These are phyloP conservation scores for Olyra latifolia DNA, from an alignment of 176 grass and related monocot genomes.

Conservation along the genomic window DNA sequence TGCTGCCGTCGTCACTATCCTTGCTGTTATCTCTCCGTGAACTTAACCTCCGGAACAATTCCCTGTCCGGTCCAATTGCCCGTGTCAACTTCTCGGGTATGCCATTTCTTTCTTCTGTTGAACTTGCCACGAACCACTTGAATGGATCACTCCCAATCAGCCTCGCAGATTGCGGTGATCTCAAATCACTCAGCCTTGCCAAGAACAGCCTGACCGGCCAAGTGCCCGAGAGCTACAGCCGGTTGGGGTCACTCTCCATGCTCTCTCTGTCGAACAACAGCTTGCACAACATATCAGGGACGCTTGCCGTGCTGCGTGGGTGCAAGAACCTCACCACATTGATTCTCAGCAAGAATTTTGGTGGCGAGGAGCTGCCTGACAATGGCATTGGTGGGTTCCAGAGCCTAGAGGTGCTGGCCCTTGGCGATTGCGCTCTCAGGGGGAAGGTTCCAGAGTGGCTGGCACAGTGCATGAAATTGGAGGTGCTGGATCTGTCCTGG, in stretches of 20 bases:
- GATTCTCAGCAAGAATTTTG: constrained; percentile 88
- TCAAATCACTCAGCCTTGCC: constrained; percentile 83
- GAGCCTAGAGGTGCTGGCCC: constrained; percentile 70
- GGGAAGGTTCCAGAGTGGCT: constrained; percentile 68
- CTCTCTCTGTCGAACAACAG: constrained; percentile 94
- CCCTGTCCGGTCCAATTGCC: constrained; percentile 56
- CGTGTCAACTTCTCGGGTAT: constrained; percentile 72
- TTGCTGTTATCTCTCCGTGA: constrained; percentile 47
- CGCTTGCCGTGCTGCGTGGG: constrained; percentile 38
- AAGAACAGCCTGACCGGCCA: constrained; percentile 76
- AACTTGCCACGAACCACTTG: constrained; percentile 81
- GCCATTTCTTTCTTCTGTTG: constrained; percentile 54
- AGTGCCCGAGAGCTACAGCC: constrained; percentile 48
- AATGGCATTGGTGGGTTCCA: constrained; percentile 39
- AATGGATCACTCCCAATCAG: constrained; percentile 61
- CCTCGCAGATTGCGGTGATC: constrained; percentile 53
- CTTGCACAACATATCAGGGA: constrained; percentile 72
- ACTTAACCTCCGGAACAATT: constrained; percentile 86
- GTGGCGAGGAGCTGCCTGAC: constrained; percentile 61
- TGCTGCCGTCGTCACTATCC: constrained; percentile 60
- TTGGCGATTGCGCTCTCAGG: constrained; percentile 76
- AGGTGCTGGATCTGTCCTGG: constrained; percentile 98
- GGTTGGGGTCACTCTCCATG: constrained; percentile 55
- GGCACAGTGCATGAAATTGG: constrained; percentile 64
- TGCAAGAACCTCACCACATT: constrained; percentile 82